Conservation (phyloP, 75 land plant genomes). For the Picea sitchensis region DNA sequence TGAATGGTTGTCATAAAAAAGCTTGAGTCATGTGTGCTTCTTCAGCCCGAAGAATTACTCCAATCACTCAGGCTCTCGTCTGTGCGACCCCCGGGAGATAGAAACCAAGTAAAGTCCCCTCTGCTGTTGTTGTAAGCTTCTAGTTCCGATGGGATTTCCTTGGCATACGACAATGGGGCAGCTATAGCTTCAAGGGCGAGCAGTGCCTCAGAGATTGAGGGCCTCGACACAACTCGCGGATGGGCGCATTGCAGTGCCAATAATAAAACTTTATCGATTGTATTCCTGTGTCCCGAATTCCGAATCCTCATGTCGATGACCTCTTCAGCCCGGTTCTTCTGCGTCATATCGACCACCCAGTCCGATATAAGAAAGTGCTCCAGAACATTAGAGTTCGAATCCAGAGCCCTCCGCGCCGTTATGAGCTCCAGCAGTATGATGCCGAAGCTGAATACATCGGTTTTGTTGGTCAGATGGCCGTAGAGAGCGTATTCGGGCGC, state of each 20-base stretch:
- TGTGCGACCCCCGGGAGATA: no score
- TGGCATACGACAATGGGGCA: no score
- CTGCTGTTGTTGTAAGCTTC: no score
- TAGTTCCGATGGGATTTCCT: no score
- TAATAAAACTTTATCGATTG: neutral
- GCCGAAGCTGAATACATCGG: conserved; percentile 21
- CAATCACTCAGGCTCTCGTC: no score
- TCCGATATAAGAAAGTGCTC: neutral
- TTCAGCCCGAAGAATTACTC: no score
- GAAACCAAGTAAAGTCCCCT: no score
- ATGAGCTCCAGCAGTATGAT: conserved; percentile 12
- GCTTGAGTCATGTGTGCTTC: no score
- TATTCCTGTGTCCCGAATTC: neutral
- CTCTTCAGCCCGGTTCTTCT: conserved; percentile 7
- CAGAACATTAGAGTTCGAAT: neutral
- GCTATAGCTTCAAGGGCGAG: neutral
- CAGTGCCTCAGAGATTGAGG: neutral
- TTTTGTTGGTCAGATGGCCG: conserved; percentile 11
- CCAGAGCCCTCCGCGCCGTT: conserved; percentile 16
- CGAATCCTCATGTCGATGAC: conserved; percentile 15
- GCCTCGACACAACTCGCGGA: conserved; percentile 1
- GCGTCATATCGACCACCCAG: conserved; percentile 3
- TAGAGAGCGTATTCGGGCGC: conserved; percentile 21
- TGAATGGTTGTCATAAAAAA: no score
- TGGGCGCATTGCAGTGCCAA: conserved; percentile 9